These are phyloP conservation scores for Plantago ovata DNA, from an alignment of 257 asterid genomes.

Conservation along the genomic window DNA sequence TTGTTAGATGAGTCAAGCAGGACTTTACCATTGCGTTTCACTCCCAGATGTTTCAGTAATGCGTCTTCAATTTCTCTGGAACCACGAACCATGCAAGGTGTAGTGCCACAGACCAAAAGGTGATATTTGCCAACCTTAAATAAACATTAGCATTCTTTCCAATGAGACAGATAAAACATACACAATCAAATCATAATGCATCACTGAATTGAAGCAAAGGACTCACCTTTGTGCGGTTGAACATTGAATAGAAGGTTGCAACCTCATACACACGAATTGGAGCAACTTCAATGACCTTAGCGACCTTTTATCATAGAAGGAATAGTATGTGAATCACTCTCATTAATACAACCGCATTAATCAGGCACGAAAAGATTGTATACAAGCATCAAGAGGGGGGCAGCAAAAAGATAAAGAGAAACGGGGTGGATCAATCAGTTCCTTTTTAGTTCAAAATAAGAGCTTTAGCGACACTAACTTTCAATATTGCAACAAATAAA, in stretches of 20 bases:
- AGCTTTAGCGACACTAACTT: too few species aligned
- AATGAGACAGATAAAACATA: constrained; percentile 12
- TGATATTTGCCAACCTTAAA: constrained; percentile 93
- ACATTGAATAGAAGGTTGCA: constrained; percentile 98
- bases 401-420: not conserved
- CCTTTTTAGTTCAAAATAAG: too few species aligned
- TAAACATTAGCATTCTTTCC: constrained; percentile 18
- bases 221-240: constrained; percentile 85
- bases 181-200: constrained; percentile 3
- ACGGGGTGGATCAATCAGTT: not conserved
- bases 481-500: too few species aligned
- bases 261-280: constrained; percentile 98
- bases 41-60: constrained; percentile 84
- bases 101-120: constrained; percentile 97
- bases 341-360: constrained; percentile 12
- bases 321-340: constrained; percentile 13
- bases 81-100: constrained; percentile 99
- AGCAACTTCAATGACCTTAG: constrained; percentile 87
- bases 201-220: constrained; percentile 8
- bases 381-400: constrained; percentile 1
- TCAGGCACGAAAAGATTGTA: constrained; percentile 8
- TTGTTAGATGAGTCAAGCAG: constrained; percentile 7
- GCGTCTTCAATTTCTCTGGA: constrained; percentile 91
- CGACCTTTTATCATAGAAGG: constrained; percentile 51
- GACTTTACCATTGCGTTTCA: constrained; percentile 84